A percentile compares a stretch with the other conserved stretches of the same genome.
Conservation (phyloP, 345 rosid genomes). For the Salix dunnii region DNA sequence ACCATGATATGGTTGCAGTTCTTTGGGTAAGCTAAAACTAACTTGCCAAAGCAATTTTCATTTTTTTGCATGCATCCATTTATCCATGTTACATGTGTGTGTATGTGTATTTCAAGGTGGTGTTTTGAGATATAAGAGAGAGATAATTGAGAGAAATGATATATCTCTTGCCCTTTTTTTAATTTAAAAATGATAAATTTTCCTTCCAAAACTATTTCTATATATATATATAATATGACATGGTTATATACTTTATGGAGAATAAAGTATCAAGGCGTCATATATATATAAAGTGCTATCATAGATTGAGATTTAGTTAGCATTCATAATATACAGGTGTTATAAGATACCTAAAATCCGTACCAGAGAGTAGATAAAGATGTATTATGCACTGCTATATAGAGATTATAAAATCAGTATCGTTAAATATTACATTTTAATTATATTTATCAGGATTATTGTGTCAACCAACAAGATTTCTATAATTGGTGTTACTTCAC, state of each 20-base stretch:
- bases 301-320: not conserved
- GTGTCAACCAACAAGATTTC: not conserved
- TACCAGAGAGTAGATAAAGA: too few relatives aligned
- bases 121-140: too few relatives aligned
- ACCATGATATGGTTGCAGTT: constrained; percentile 43
- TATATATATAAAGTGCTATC: not conserved
- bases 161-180: too few relatives aligned
- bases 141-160: too few relatives aligned
- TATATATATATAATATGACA: too few relatives aligned
- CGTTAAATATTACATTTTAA: not conserved
- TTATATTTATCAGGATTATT: not conserved
- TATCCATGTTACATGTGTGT: too few relatives aligned
- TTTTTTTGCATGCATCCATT: not conserved
- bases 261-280: not conserved
- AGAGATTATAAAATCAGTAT: not conserved
- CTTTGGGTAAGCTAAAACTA: constrained; percentile 39
- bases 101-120: not conserved
- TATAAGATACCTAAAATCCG: too few relatives aligned
- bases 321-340: too few relatives aligned
- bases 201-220: too few relatives aligned
- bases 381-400: too few relatives aligned
- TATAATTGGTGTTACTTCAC: not conserved
- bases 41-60: not conserved
- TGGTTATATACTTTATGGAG: not conserved
- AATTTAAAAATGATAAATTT: too few relatives aligned